Conservation (phyloP, 352 stramenopile genomes). For the Globisporangium solare region DNA sequence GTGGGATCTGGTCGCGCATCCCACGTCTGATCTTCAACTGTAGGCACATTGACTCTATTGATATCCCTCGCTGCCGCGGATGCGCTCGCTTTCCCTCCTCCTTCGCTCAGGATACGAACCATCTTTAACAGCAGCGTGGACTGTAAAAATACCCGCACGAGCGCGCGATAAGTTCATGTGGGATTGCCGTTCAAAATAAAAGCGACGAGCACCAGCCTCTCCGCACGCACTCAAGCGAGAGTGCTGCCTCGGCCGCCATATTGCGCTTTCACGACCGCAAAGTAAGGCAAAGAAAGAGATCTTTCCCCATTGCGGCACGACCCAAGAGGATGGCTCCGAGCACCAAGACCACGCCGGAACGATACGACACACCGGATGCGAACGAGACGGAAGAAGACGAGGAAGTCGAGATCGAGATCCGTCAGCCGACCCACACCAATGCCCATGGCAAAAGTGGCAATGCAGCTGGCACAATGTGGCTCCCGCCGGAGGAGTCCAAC, state of each 20-base stretch:
- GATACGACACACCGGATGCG: constrained; percentile 15
- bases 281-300: neutral
- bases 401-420: constrained; percentile 30
- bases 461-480: constrained; percentile 8
- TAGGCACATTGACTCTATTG: no score
- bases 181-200: no score
- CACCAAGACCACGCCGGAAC: constrained; percentile 5
- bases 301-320: neutral
- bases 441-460: neutral
- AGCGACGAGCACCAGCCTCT: no score
- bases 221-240: neutral
- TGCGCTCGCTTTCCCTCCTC: no score
- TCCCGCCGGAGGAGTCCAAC: constrained; percentile 12
- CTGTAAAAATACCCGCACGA: no score
- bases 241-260: neutral
- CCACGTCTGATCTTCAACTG: no score
- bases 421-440: neutral
- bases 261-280: neutral
- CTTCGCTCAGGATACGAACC: no score
- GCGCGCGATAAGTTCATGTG: no score
- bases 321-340: neutral
- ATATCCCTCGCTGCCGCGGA: no score
- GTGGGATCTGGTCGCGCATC: no score
- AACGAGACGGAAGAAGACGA: constrained; percentile 18
- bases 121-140: no score